Evolutionary conservation across 805 yeast genomes (phyloP), one percentile per base, ranked within the genome.

Genomic region (Cyberlindnera sargentensis): DNA sequence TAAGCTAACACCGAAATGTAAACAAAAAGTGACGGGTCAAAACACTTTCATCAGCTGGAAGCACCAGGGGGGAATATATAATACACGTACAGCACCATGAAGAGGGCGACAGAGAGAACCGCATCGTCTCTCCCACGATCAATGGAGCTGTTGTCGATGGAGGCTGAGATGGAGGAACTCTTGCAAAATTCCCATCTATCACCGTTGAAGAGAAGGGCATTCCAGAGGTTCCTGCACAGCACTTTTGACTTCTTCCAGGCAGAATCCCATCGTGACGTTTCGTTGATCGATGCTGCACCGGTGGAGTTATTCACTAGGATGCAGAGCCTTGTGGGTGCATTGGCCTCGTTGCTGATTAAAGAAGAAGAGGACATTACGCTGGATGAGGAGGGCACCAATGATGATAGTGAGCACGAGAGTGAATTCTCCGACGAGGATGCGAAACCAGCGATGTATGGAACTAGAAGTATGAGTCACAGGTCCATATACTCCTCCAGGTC

Each of bases 331-430:
- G 61, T 67, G 3, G 52, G 57, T 31, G 45, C 65, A 1, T 42
- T 66, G 37, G 61, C 68, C 5, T 55, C 62, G 7, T 46, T 65
- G 40, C 55, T 65, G 10, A 60, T 65, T 57, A 48, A 53, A 30
- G 58, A 52, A 24, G 55, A 51, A 5, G 60, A 51, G 11, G 41
- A 39, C 6, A 2, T 15, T 15, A 15, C 20, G 20, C 20, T 15
- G 20, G 20, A 15, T 15, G 20, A 15, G 20, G 20, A 15, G 20
- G 20, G 20, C n/a, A 15, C 33, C 49, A 15, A 38, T 40, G 24
- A 23, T 8, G 25, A 27, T 28, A 28, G 11, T 9, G 49, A 47
- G 10, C 50, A 48, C 2, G 43, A 43, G 20, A 15, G 20, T 20
- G 34, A 33, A 11, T 31, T 37, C 23, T 15, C 37, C n/a, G 35